Evolutionary conservation across 192 early-diverging fungal species (phyloP).

Genomic region (Phlyctochytrium planicorne): DNA sequence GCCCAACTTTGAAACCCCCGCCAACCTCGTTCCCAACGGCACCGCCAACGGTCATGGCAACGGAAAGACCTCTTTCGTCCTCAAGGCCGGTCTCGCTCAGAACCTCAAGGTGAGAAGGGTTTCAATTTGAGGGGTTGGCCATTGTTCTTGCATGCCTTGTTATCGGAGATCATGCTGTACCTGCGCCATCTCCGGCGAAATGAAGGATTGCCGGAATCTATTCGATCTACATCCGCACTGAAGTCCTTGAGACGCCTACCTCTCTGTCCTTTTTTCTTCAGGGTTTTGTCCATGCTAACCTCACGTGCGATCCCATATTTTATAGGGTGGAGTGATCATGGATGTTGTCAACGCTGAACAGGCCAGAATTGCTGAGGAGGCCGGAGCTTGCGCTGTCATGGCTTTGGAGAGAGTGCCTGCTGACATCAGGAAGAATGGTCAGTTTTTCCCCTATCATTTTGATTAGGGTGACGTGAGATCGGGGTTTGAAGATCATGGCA

Average conservation of each 20-base stretch:
- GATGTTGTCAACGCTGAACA: constrained; percentile 98
- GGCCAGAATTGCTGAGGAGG: constrained; percentile 95
- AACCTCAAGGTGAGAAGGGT: constrained; percentile 81
- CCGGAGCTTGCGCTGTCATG: constrained; percentile 97
- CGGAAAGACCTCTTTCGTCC: constrained; percentile 58
- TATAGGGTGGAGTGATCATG: constrained; percentile 97
- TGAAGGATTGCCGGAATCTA: too few relatives aligned
- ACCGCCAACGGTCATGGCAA: constrained; percentile 16
- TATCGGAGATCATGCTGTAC: too few relatives aligned
- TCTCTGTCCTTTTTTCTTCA: too few relatives aligned
- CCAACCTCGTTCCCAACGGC: constrained; percentile 57
- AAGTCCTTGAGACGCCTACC: too few relatives aligned
- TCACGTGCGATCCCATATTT: constrained; percentile 5
- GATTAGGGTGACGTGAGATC: too few relatives aligned
- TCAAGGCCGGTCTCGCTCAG: constrained; percentile 96
- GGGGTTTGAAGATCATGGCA: too few relatives aligned
- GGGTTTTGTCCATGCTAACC: background rate
- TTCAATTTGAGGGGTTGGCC: background rate
- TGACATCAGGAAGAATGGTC: constrained; percentile 93
- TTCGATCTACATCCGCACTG: too few relatives aligned
- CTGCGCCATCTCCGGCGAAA: too few relatives aligned
- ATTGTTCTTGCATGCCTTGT: too few relatives aligned
- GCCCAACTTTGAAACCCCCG: constrained; percentile 46
- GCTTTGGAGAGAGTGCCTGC: constrained; percentile 97
- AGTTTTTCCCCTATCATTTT: constrained; percentile 20